Evolutionary conservation across 805 yeast genomes (phyloP).

Genomic region (Tetrapisispora nanseiensis): DNA sequence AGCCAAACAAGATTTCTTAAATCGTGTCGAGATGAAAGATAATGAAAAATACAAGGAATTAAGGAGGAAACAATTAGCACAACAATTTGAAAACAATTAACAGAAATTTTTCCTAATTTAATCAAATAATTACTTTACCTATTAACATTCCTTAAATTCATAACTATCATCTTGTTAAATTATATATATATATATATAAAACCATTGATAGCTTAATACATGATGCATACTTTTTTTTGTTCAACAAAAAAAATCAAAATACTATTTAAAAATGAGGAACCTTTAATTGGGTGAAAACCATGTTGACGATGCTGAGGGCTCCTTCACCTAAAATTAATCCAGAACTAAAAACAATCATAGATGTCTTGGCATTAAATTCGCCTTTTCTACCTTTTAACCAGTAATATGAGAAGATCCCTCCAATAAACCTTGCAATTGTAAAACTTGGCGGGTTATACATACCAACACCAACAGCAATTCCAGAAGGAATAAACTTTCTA

Average conservation of each 20-base stretch:
- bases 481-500: conserved; percentile 65
- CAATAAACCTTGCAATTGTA: conserved; percentile 85
- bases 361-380: conserved; percentile 45
- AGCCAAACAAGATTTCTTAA: conserved; percentile 83
- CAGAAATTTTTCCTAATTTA: too few relatives aligned
- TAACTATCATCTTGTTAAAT: too few relatives aligned
- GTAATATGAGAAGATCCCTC: conserved; percentile 60
- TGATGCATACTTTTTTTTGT: not conserved
- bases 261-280: conserved; percentile 42
- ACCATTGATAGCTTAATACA: not conserved
- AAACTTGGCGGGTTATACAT: conserved; percentile 90
- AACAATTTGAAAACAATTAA: conserved; percentile 17
- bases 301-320: conserved; percentile 68
- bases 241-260: too few relatives aligned
- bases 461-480: conserved; percentile 96
- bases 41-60: conserved; percentile 33
- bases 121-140: too few relatives aligned
- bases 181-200: too few relatives aligned
- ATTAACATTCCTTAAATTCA: too few relatives aligned
- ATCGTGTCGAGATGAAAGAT: conserved; percentile 48
- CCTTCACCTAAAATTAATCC: conserved; percentile 95
- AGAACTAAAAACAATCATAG: conserved; percentile 78
- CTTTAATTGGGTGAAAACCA: conserved; percentile 62
- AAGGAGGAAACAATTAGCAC: conserved; percentile 28
- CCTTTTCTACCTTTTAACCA: conserved; percentile 40